Percentiles rank a stretch among this genome's conserved stretches.
phyloP scores from a whole-genome alignment of 2,329 filamentous ascomycete species.

The Colletotrichum cereale region DNA sequence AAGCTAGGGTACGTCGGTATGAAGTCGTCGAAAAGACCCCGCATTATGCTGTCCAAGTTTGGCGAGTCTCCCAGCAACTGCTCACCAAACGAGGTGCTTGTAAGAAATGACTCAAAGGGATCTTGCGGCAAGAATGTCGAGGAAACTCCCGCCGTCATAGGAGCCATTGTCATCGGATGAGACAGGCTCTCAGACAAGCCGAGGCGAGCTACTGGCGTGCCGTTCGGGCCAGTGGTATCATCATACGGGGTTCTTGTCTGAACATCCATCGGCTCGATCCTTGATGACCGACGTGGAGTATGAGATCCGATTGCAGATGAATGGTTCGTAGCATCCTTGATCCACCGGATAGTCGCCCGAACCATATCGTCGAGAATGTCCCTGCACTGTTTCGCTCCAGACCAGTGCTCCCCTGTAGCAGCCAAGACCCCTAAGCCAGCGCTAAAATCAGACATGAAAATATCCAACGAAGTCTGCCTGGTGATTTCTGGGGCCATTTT shows the following conservation, averaged over 20 bases:
- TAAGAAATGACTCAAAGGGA: constrained; percentile 45
- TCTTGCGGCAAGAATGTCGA: constrained; percentile 25
- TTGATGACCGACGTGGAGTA: constrained; percentile 12
- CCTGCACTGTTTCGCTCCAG: constrained; percentile 60
- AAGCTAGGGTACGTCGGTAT: constrained; percentile 46
- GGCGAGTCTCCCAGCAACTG: constrained; percentile 47
- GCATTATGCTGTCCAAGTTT: constrained; percentile 51
- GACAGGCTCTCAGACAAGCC: constrained; percentile 1
- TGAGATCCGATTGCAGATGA: not conserved
- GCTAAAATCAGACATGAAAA: constrained; percentile 56
- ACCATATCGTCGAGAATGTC: constrained; percentile 58
- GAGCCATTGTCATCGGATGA: constrained; percentile 1
- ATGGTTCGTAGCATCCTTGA: constrained; percentile 38
- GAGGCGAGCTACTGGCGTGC: not conserved
- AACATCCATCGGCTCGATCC: constrained; percentile 2
- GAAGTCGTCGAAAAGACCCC: constrained; percentile 52
- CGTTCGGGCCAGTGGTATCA: not conserved
- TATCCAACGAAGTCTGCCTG: constrained; percentile 45
- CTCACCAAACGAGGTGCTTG: constrained; percentile 46
- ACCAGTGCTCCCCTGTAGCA: constrained; percentile 65
- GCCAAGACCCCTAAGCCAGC: constrained; percentile 61
- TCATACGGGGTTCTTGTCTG: constrained; percentile 13
- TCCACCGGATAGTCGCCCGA: constrained; percentile 47
- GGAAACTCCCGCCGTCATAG: not conserved
- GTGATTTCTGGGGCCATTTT: constrained; percentile 59